Conservation (phyloP, 352 stramenopile genomes). For the Globisporangium cystogenes region DNA sequence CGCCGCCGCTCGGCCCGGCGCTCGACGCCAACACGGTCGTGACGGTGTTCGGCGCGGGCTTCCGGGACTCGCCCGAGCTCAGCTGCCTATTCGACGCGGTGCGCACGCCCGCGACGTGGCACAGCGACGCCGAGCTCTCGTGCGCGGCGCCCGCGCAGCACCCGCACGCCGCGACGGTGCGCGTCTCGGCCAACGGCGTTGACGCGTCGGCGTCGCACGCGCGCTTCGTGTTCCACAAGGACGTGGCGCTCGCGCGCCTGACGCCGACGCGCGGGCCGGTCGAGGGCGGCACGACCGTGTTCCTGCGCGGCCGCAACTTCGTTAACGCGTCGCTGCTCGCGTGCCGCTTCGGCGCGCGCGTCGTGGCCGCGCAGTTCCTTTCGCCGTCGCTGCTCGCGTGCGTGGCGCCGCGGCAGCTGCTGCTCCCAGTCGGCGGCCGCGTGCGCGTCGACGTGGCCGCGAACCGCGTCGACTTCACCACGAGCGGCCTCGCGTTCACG, state of each 20-base stretch:
- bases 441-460: conserved; percentile 80
- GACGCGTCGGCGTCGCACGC: conserved; percentile 39
- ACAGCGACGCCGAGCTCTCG: conserved; percentile 37
- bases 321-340: conserved; percentile 82
- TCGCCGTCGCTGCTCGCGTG: conserved; percentile 74
- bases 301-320: conserved; percentile 93
- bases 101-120: conserved; percentile 35
- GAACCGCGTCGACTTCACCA: conserved; percentile 86
- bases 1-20: conserved; percentile 50
- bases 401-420: conserved; percentile 59
- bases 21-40: conserved; percentile 54
- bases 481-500: conserved; percentile 57
- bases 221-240: conserved; percentile 79
- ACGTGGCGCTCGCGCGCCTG: conserved; percentile 78
- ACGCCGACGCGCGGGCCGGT: conserved; percentile 69
- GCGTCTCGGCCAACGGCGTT: conserved; percentile 77
- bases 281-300: conserved; percentile 79
- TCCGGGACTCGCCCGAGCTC: conserved; percentile 50
- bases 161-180: conserved; percentile 60
- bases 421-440: conserved; percentile 31
- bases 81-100: conserved; percentile 44
- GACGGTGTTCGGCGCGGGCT: conserved; percentile 52
- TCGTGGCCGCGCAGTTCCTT: conserved; percentile 75
- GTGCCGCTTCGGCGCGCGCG: conserved; percentile 83
- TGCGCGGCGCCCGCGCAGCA: conserved; percentile 54